Percentiles rank a stretch among this genome's conserved stretches.
phyloP scores from a whole-genome alignment of 2,329 filamentous ascomycete genomes.

The Aspergillus arachidicola region DNA sequence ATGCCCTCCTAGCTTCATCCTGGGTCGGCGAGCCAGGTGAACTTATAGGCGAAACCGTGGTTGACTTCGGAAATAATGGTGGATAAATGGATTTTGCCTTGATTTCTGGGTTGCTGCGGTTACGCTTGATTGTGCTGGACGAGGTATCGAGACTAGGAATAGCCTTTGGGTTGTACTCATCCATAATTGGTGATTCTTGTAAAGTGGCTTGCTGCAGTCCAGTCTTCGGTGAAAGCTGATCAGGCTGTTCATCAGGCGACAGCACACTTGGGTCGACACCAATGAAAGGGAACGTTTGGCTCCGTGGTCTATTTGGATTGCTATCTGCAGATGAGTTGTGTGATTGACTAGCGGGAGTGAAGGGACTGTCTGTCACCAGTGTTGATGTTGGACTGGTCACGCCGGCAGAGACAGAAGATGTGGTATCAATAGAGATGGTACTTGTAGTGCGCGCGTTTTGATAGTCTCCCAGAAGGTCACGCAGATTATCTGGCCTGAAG shows the following conservation, averaged over 20 bases:
- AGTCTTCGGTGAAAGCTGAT: conserved; percentile 59
- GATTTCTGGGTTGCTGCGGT: conserved; percentile 49
- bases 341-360: conserved; percentile 58
- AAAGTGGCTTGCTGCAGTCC: conserved; percentile 45
- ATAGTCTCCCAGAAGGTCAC: conserved; percentile 64
- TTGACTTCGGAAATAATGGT: conserved; percentile 41
- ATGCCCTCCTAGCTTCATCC: conserved; percentile 80
- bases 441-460: conserved; percentile 68
- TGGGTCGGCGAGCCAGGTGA: conserved; percentile 71
- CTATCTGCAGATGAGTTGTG: conserved; percentile 50
- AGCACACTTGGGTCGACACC: conserved; percentile 54
- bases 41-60: conserved; percentile 53
- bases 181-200: conserved; percentile 56
- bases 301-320: conserved; percentile 74
- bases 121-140: conserved; percentile 43
- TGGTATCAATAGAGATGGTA: conserved; percentile 67
- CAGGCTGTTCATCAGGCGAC: conserved; percentile 52
- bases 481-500: conserved; percentile 61
- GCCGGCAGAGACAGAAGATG: conserved; percentile 69
- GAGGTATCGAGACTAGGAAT: conserved; percentile 28
- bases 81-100: conserved; percentile 46
- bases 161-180: conserved; percentile 46
- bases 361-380: conserved; percentile 78
- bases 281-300: conserved; percentile 80
- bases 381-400: conserved; percentile 74